phyloP scores from a whole-genome alignment of 2,329 filamentous ascomycete genomes.

The Saccharata proteae region DNA sequence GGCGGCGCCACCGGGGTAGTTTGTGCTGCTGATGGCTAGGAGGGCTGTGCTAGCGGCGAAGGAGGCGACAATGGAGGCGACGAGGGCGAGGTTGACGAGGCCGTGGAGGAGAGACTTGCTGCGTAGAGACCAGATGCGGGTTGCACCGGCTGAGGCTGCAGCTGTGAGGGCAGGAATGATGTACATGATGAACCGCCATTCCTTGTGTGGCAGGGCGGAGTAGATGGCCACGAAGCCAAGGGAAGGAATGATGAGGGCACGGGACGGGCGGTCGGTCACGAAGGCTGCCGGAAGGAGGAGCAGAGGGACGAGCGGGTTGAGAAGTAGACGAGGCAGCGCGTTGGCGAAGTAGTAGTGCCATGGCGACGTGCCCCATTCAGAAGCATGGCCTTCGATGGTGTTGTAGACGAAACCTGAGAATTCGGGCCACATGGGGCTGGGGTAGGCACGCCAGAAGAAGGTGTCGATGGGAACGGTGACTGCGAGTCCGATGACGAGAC shows the following conservation, averaged over 20 bases:
- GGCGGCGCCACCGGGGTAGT: slow-evolving; percentile 86
- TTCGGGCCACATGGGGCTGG: slow-evolving; percentile 66
- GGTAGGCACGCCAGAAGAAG: slow-evolving; percentile 74
- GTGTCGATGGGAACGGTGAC: slow-evolving; percentile 71
- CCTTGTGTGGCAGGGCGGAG: slow-evolving; percentile 86
- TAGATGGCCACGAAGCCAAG: slow-evolving; percentile 67
- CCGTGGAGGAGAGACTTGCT: slow-evolving; percentile 47
- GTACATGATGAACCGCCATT: slow-evolving; percentile 92
- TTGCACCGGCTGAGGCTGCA: slow-evolving; percentile 60
- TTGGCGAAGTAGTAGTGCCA: slow-evolving; percentile 80
- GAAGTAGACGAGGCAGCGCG: slow-evolving; percentile 66
- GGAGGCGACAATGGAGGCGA: slow-evolving; percentile 47
- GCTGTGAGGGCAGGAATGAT: slow-evolving; percentile 69
- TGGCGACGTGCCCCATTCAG: slow-evolving; percentile 76
- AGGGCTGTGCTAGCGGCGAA: slow-evolving; percentile 52
- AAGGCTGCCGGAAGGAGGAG: slow-evolving; percentile 40
- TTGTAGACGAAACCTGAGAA: slow-evolving; percentile 85
- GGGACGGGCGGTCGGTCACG: slow-evolving; percentile 26
- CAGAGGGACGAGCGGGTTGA: slow-evolving; percentile 59
- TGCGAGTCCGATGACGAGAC: slow-evolving; percentile 53
- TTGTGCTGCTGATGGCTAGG: slow-evolving; percentile 70
- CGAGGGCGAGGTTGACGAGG: slow-evolving; percentile 42
- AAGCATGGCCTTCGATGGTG: slow-evolving; percentile 68
- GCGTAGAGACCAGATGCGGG: slow-evolving; percentile 48
- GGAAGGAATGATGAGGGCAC: slow-evolving; percentile 51